Evolutionary conservation across 495 filamentous ascomycete species (phyloP), one percentile per base, ranked within the genome.

Genomic region (Penicillium riverlandense): DNA sequence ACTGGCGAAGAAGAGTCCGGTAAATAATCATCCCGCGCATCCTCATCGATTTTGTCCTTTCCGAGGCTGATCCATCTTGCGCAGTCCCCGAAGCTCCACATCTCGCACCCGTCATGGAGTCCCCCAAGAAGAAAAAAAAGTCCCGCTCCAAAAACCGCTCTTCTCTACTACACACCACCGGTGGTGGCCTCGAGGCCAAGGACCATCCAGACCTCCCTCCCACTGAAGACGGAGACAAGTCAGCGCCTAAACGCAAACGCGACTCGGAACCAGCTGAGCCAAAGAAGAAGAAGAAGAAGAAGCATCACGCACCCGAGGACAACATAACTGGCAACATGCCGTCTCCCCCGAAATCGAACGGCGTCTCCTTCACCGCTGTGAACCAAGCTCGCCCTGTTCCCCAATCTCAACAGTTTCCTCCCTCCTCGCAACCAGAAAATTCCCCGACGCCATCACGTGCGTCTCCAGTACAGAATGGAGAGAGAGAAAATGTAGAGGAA

Each of bases 211-310:
- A 22, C 22, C 22, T 22, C 22, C 41, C 53, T 15, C 36, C 29
- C 11, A 11, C 14, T 38, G 37, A 10, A 41, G 35, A 40, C 10
- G 35, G 43, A 10, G 39, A 49, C 7, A 9, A 36, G 11, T 15
- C 47, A 8, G 41, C 43, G 1, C 27, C 47, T 28, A 60, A 60
- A 42, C 54, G 57, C 13, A 58, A 60, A 43, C 54, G 54, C 15
- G 39, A 41, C 8, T 40, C 42, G 32, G 32, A 34, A 34, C 32
- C 32, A 34, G 32, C 22, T 12, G 54, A 57, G 12, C 28, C 44
- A 2, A 36, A 36, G 36, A 33, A 40, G 9, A 47, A 48, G 31
- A 51, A 43, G 11, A 58, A 52, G 36, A 49, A 44, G 28, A 43
- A 47, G 43, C 41, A 43, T 11, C 43, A 31, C 8, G 52, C 40